Evolutionary conservation across 1,284 basidiomycete genomes (phyloP).

Genomic region (Boletus smithii): DNA sequence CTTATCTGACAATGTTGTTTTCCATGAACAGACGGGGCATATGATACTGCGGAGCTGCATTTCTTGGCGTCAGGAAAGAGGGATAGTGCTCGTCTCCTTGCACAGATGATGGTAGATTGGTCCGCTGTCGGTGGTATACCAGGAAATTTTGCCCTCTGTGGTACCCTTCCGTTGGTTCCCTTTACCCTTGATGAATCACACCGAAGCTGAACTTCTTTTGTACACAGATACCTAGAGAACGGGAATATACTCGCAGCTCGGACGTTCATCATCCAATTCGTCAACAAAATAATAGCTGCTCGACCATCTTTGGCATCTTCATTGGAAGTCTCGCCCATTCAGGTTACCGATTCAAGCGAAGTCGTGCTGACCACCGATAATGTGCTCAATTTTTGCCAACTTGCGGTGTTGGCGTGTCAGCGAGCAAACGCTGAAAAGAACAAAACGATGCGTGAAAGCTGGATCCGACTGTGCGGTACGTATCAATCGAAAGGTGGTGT

Average conservation of each 20-base stretch:
- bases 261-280: slow-evolving; percentile 77
- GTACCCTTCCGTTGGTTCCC: slow-evolving; percentile 70
- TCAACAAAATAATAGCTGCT: slow-evolving; percentile 53
- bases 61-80: slow-evolving; percentile 81
- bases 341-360: slow-evolving; percentile 51
- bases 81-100: slow-evolving; percentile 83
- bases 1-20: slow-evolving; percentile 2
- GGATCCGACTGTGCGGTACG: slow-evolving; percentile 78
- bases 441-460: slow-evolving; percentile 71
- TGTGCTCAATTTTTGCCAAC: slow-evolving; percentile 82
- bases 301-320: slow-evolving; percentile 38
- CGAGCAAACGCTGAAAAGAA: slow-evolving; percentile 74
- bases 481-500: slow-evolving; percentile 69
- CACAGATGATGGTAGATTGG: slow-evolving; percentile 85
- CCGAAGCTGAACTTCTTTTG: neutral
- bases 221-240: slow-evolving; percentile 68
- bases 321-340: slow-evolving; percentile 43
- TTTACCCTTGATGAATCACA: neutral
- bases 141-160: slow-evolving; percentile 78
- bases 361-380: slow-evolving; percentile 70
- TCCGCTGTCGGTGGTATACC: slow-evolving; percentile 42
- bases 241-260: slow-evolving; percentile 85
- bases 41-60: slow-evolving; percentile 73
- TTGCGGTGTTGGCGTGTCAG: slow-evolving; percentile 82
- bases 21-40: slow-evolving; percentile 59